These are phyloP conservation scores for Exophiala sp. DNA, from an alignment of 2,329 filamentous ascomycete genomes.

Conservation along the genomic window DNA sequence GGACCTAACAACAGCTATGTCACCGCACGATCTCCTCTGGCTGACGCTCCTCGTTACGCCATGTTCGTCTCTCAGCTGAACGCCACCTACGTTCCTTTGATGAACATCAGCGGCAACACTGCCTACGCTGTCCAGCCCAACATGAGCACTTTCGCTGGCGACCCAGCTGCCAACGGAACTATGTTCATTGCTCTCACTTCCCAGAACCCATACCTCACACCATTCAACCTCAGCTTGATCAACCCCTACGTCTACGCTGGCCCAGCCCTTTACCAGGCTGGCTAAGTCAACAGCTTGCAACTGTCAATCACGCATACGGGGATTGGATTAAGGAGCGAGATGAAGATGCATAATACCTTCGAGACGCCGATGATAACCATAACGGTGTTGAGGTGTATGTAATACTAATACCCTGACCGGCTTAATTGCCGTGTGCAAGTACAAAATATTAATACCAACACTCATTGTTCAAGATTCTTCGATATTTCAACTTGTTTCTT, in stretches of 20 bases:
- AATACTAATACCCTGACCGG: no score
- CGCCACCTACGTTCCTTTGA: slow-evolving; percentile 64
- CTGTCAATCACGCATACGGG: no score
- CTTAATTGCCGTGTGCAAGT: no score
- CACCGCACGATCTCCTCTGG: slow-evolving; percentile 53
- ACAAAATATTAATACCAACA: background rate
- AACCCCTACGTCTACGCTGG: slow-evolving; percentile 72
- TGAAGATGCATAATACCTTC: no score
- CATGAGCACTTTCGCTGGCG: slow-evolving; percentile 62
- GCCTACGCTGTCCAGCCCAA: slow-evolving; percentile 73
- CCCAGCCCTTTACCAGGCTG: slow-evolving; percentile 72
- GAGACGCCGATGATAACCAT: no score
- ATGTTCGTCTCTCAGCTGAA: slow-evolving; percentile 77
- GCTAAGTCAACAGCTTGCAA: slow-evolving; percentile 45
- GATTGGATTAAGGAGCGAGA: no score
- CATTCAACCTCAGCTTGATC: slow-evolving; percentile 70
- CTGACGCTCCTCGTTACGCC: slow-evolving; percentile 61
- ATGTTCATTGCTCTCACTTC: slow-evolving; percentile 78
- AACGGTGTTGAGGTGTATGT: no score
- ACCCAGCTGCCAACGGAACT: slow-evolving; percentile 71
- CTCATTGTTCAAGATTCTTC: background rate
- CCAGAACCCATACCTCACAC: slow-evolving; percentile 62
- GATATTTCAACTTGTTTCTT: background rate
- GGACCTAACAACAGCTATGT: slow-evolving; percentile 82
- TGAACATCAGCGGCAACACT: slow-evolving; percentile 51